These are phyloP conservation scores for Puccinia horiana DNA, from an alignment of 1,284 basidiomycete genomes.

Conservation along the genomic window DNA sequence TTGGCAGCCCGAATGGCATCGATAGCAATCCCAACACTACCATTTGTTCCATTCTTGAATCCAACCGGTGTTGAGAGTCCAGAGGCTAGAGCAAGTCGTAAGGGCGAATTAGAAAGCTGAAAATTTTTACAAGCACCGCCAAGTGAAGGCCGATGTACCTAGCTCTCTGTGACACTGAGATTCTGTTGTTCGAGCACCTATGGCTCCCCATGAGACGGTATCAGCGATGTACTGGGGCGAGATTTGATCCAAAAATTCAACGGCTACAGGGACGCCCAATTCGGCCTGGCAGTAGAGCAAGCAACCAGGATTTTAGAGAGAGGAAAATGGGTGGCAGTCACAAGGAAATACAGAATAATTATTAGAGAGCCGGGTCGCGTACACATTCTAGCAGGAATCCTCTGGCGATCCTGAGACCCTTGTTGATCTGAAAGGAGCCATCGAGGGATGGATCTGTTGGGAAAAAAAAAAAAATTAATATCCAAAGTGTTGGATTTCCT, in stretches of 20 bases:
- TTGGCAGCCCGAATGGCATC: slow-evolving; percentile 93
- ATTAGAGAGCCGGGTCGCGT: slow-evolving; percentile 57
- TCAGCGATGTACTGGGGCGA: slow-evolving; percentile 94
- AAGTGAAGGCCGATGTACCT: slow-evolving; percentile 50
- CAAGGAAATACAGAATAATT: neutral
- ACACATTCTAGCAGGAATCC: slow-evolving; percentile 72
- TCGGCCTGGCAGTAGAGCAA: slow-evolving; percentile 53
- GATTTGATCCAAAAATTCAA: slow-evolving; percentile 69
- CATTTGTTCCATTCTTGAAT: slow-evolving; percentile 80
- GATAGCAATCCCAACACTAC: slow-evolving; percentile 69
- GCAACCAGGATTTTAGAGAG: neutral
- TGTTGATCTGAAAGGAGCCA: slow-evolving; percentile 85
- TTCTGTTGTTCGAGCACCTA: slow-evolving; percentile 95
- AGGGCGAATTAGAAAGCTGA: neutral
- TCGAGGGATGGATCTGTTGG: slow-evolving; percentile 73
- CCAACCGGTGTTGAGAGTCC: slow-evolving; percentile 84
- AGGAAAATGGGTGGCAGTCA: neutral
- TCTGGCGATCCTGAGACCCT: slow-evolving; percentile 86
- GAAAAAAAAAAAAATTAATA: neutral
- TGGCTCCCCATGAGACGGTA: slow-evolving; percentile 94
- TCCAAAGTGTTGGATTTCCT: neutral
- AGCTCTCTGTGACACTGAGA: slow-evolving; percentile 86
- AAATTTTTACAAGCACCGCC: neutral
- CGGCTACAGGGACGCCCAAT: slow-evolving; percentile 59
- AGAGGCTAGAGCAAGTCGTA: slow-evolving; percentile 10